Base-by-base conservation (phyloP, 2,329 filamentous ascomycete species). In the Nigrospora sphaerica region DNA sequence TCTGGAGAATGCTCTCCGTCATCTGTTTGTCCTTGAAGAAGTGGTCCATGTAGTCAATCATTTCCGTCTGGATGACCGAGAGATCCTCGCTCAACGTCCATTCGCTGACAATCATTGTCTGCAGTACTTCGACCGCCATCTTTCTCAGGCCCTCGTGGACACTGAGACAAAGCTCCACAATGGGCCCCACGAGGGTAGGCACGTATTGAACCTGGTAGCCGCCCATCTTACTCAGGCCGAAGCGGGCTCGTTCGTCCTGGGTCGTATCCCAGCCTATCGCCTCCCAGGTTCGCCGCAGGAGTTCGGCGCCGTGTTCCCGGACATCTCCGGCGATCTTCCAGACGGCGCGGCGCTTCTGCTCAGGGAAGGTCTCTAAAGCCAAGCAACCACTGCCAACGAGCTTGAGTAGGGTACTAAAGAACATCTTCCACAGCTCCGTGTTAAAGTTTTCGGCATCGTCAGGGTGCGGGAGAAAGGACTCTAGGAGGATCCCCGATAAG, bases 271-370 rank as follows among this genome's bases (percentile, higher is more conserved):
- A 98, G 12, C 95, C 93, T 51, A 98, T 95, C 16, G 90, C 87
- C 61, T 95, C 88, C 93, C 93, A 98, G 6, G 86, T 92, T 28
- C 81, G 79, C 50, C 86, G 81, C 32, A 98, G 72, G 10, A 98
- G 73, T 43, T 92, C 87, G 4, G 93, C 92, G 14, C 95, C 93
- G 53, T 89, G 80, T 63, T 97, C 91, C 46, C 93, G 80, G 43
- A 98, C 89, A 67, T 98, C 95, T 6, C 93, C 93, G 4, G 92
- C 93, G 61, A 98, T 96, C 70, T 97, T 98, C 93, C 95, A 98
- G 1, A 97, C 92, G 1, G 93, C 92, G 46, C 93, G 77, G 39
- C 93, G 77, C 69, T 97, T 98, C 68, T 98, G 93, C 64, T 98
- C 95, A 0, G 93, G 90, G 61, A 96, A 97, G 0, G 91, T 95